phyloP scores from a whole-genome alignment of 768 basidiomycete species.

The Astraeus odoratus region DNA sequence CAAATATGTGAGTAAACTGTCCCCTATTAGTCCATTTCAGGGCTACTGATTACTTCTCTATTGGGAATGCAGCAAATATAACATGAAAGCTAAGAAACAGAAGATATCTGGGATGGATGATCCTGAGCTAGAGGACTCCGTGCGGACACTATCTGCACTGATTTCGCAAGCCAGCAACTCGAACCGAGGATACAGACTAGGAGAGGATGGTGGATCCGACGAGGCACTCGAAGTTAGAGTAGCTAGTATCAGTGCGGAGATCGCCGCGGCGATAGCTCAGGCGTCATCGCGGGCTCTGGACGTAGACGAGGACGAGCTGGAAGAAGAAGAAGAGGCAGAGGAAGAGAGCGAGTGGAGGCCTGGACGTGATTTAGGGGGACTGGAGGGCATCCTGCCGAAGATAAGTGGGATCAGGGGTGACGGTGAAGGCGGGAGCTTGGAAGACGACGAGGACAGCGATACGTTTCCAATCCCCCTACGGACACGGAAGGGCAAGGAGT shows the following conservation, averaged over 20 bases:
- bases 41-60: not conserved
- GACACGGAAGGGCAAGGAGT: constrained; percentile 56
- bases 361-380: constrained; percentile 42
- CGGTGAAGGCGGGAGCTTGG: constrained; percentile 31
- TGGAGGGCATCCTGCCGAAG: constrained; percentile 49
- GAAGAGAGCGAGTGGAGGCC: constrained; percentile 34
- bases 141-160: constrained; percentile 67
- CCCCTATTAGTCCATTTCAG: not conserved
- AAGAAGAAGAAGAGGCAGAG: constrained; percentile 32
- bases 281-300: constrained; percentile 57
- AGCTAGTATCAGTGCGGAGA: constrained; percentile 74
- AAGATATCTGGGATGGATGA: constrained; percentile 47
- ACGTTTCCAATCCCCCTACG: constrained; percentile 65
- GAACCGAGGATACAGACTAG: constrained; percentile 22
- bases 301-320: constrained; percentile 44
- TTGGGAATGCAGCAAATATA: constrained; percentile 53
- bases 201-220: constrained; percentile 28
- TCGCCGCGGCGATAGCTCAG: constrained; percentile 74
- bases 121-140: constrained; percentile 60
- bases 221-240: constrained; percentile 54
- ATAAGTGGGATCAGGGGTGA: constrained; percentile 55
- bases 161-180: constrained; percentile 44
- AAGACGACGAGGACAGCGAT: constrained; percentile 67
- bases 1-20: constrained; percentile 54
- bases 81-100: constrained; percentile 67